phyloP scores from a whole-genome alignment of 306 rosid species.

The Rosa chinensis region DNA sequence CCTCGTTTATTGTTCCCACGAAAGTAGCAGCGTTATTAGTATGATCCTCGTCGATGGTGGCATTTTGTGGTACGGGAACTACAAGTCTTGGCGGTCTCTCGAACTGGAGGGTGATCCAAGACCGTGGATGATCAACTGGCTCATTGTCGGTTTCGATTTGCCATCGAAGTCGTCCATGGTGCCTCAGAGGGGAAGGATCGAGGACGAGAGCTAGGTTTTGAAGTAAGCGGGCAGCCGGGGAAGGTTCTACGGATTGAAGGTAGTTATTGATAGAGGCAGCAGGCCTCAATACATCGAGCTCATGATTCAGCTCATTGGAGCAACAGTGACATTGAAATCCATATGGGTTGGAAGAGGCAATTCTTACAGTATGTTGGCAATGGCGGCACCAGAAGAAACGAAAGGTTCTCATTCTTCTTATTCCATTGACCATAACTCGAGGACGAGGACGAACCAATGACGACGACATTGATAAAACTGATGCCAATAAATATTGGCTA shows the following conservation, averaged over 20 bases:
- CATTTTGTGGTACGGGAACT: neutral
- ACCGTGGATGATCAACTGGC: conserved; percentile 7
- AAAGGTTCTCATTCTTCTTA: conserved; percentile 59
- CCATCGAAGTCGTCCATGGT: conserved; percentile 17
- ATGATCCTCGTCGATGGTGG: neutral
- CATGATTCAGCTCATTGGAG: conserved; percentile 11
- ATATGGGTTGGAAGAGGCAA: conserved; percentile 17
- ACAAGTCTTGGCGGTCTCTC: neutral
- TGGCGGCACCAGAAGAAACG: conserved; percentile 43
- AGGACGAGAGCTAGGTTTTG: conserved; percentile 40
- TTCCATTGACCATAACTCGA: conserved; percentile 51
- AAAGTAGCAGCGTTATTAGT: neutral
- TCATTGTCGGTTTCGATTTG: conserved; percentile 19
- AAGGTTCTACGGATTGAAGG: conserved; percentile 13
- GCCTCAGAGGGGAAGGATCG: conserved; percentile 34
- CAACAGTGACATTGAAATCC: conserved; percentile 2
- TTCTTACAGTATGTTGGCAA: conserved; percentile 16
- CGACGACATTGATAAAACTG: conserved; percentile 40
- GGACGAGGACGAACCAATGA: conserved; percentile 35
- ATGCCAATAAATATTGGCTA: neutral
- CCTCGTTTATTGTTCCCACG: conserved; percentile 14
- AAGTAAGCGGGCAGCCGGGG: conserved; percentile 27
- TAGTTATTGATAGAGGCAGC: conserved; percentile 26
- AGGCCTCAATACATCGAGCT: conserved; percentile 51
- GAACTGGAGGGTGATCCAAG: conserved; percentile 57